Percentiles rank a stretch among this genome's conserved stretches.
Evolutionary conservation across 345 rosid species (phyloP).

Genomic region (Populus davidiana): DNA sequence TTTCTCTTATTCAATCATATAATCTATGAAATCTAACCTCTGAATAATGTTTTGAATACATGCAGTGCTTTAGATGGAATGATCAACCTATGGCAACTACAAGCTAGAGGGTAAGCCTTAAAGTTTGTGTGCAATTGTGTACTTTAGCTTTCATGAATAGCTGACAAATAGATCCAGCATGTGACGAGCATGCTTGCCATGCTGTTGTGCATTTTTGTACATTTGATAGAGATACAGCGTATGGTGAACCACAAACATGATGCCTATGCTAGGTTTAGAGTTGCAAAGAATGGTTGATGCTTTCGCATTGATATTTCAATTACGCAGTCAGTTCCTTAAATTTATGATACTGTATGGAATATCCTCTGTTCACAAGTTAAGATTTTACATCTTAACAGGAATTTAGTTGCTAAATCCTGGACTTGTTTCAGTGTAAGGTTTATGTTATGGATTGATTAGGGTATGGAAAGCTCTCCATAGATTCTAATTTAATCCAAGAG

Average conservation of each 20-base stretch:
- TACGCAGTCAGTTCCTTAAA: background rate
- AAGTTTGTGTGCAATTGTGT: background rate
- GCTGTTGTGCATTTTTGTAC: background rate
- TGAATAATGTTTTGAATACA: background rate
- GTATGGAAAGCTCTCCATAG: background rate
- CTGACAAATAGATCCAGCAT: background rate
- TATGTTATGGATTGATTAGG: background rate
- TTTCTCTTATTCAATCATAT: background rate
- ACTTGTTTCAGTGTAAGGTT: background rate
- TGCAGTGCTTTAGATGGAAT: constrained; percentile 45
- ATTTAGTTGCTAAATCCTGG: background rate
- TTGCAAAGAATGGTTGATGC: background rate
- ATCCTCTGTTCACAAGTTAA: background rate
- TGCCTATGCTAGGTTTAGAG: constrained; percentile 2
- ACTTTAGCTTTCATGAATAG: background rate
- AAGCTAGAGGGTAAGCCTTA: constrained; percentile 28
- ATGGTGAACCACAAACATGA: background rate
- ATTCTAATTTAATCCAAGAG: background rate
- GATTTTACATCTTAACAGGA: background rate
- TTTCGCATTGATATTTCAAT: background rate
- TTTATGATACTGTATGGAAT: background rate
- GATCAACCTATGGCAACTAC: constrained; percentile 44
- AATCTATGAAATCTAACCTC: background rate
- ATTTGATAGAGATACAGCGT: background rate
- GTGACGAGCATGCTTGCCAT: background rate